Evolutionary conservation across 495 filamentous ascomycete genomes (phyloP).

Genomic region (Cercophora sp.): DNA sequence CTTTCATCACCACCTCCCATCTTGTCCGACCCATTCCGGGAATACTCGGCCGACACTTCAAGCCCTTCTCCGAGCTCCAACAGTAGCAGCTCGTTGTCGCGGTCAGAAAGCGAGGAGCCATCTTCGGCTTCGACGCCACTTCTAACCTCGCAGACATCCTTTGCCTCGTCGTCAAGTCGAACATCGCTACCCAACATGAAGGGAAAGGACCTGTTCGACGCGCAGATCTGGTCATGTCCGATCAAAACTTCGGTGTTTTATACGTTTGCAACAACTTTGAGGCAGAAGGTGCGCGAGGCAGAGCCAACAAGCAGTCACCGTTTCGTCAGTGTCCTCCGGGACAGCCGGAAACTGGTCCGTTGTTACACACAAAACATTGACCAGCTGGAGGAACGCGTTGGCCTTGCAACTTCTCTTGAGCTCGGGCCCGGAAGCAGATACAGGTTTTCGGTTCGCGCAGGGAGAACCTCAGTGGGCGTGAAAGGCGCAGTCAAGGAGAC

Average conservation of each 20-base stretch:
- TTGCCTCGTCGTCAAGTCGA: conserved; percentile 25
- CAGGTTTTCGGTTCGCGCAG: conserved; percentile 33
- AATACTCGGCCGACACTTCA: conserved; percentile 19
- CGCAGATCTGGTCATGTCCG: conserved; percentile 60
- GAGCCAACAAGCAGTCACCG: conserved; percentile 54
- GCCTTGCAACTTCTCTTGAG: conserved; percentile 50
- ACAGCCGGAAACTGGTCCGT: conserved; percentile 57
- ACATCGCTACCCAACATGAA: conserved; percentile 52
- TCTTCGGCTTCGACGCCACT: conserved; percentile 34
- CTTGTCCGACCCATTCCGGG: conserved; percentile 42
- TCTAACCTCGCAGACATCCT: conserved; percentile 39
- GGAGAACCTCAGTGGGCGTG: conserved; percentile 12
- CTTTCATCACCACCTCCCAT: conserved; percentile 45
- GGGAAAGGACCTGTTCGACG: conserved; percentile 63
- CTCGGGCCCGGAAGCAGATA: conserved; percentile 54
- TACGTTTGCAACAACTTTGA: conserved; percentile 59
- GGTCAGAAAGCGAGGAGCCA: conserved; percentile 34
- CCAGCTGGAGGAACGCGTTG: conserved; percentile 61
- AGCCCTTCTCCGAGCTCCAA: conserved; percentile 25
- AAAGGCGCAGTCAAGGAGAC: conserved; percentile 13
- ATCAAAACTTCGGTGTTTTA: conserved; percentile 63
- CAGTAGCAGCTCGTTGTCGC: conserved; percentile 23
- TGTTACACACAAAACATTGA: conserved; percentile 75
- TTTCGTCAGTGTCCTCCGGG: conserved; percentile 58
- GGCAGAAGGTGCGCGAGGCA: conserved; percentile 55